Percentiles rank a stretch among this genome's conserved stretches.
Conservation (phyloP, 2,329 filamentous ascomycete genomes). For the Graphilbum sp. region DNA sequence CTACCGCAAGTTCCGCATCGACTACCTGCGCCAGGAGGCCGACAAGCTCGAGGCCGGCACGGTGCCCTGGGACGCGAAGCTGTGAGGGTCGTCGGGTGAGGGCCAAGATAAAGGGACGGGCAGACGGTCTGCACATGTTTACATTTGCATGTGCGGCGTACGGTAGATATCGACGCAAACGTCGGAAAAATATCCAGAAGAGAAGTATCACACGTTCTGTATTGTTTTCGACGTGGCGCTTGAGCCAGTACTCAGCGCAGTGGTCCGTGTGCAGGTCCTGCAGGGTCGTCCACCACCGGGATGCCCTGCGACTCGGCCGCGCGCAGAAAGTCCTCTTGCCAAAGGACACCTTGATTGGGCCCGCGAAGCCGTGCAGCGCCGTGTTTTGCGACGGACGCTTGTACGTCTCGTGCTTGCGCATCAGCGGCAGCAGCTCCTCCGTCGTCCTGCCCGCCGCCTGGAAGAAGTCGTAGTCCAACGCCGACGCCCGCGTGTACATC, state of each 20-base stretch:
- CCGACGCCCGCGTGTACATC: constrained; percentile 60
- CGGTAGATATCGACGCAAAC: too few relatives aligned
- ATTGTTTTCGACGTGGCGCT: too few relatives aligned
- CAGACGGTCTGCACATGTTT: too few relatives aligned
- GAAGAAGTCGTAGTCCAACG: constrained; percentile 64
- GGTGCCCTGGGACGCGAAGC: not conserved
- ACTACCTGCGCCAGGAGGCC: not conserved
- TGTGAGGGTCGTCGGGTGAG: not conserved
- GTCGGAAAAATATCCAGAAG: too few relatives aligned
- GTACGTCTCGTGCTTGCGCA: constrained; percentile 71
- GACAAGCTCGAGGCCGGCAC: not conserved
- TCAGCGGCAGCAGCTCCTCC: constrained; percentile 56
- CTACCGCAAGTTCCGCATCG: not conserved
- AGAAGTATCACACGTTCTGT: too few relatives aligned
- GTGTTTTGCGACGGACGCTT: constrained; percentile 48
- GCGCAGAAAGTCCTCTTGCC: constrained; percentile 67
- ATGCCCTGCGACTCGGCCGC: constrained; percentile 60
- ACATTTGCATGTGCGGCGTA: too few relatives aligned
- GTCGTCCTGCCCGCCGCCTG: constrained; percentile 67
- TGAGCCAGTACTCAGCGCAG: constrained; percentile 69
- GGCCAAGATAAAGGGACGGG: too few relatives aligned
- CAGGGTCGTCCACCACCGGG: constrained; percentile 57
- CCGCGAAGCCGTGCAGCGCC: constrained; percentile 60
- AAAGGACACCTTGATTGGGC: constrained; percentile 70
- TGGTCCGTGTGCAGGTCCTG: constrained; percentile 54